Evolutionary conservation across 192 early-diverging fungal species (phyloP).

Genomic region (Backusella liffmaniae): DNA sequence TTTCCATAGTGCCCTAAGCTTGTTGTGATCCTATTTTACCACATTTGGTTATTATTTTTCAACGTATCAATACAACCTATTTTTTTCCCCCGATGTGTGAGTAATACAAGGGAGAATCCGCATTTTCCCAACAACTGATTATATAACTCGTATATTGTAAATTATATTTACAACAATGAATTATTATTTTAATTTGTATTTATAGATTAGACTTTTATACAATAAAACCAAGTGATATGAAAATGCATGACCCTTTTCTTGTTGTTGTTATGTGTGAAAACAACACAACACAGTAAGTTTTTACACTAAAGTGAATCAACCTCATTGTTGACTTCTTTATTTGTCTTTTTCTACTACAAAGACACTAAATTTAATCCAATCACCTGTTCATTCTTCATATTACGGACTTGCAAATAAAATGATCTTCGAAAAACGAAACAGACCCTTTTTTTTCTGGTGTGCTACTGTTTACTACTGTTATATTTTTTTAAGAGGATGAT

Average conservation of each 20-base stretch:
- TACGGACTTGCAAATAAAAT: background rate
- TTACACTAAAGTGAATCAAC: background rate
- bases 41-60: too few species aligned
- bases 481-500: background rate
- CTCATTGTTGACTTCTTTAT: background rate
- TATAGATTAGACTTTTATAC: background rate
- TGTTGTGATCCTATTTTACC: too few species aligned
- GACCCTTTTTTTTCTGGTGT: background rate
- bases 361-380: background rate
- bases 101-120: too few species aligned
- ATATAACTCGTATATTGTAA: too few species aligned
- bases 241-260: background rate
- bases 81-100: too few species aligned
- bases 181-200: too few species aligned
- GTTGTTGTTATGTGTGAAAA: background rate
- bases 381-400: background rate
- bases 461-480: background rate
- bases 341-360: background rate
- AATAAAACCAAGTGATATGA: background rate
- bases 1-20: too few species aligned
- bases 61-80: too few species aligned
- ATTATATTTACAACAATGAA: too few species aligned
- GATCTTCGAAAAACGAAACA: constrained; percentile 1
- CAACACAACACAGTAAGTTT: background rate
- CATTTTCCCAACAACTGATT: too few species aligned